phyloP scores from a whole-genome alignment of 2,329 filamentous ascomycete species.

The Arachnopeziza araneosa region DNA sequence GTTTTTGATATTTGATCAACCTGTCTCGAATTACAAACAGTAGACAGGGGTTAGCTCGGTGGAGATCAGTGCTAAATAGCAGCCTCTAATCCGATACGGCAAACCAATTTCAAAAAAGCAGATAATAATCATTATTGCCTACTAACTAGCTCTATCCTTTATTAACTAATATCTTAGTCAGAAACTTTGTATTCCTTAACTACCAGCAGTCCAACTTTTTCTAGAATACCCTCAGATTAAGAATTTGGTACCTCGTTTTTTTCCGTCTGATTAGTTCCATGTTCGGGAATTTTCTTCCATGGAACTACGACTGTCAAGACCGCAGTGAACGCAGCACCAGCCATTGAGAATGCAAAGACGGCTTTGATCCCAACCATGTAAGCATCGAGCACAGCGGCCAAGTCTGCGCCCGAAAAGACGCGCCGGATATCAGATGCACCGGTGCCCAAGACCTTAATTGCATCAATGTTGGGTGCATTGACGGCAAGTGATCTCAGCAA shows the following conservation, averaged over 20 bases:
- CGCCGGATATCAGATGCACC: constrained; percentile 8
- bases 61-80: no score
- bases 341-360: constrained; percentile 13
- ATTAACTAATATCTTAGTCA: no score
- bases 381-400: constrained; percentile 8
- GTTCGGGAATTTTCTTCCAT: constrained; percentile 9
- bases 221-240: no score
- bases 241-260: neutral
- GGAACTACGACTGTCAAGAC: constrained; percentile 17
- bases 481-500: constrained; percentile 10
- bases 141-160: no score
- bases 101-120: no score
- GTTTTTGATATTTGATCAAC: no score
- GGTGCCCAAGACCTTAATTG: constrained; percentile 4
- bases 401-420: constrained; percentile 5
- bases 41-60: no score
- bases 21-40: no score
- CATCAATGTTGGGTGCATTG: constrained; percentile 9
- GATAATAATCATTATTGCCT: no score
- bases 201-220: no score
- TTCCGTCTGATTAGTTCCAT: neutral
- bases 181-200: no score
- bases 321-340: constrained; percentile 6
- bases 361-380: constrained; percentile 16
- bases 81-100: no score